Percentiles rank a stretch among this genome's conserved stretches.
Evolutionary conservation across 768 basidiomycete species (phyloP).

Genomic region (Tricholomella constricta): DNA sequence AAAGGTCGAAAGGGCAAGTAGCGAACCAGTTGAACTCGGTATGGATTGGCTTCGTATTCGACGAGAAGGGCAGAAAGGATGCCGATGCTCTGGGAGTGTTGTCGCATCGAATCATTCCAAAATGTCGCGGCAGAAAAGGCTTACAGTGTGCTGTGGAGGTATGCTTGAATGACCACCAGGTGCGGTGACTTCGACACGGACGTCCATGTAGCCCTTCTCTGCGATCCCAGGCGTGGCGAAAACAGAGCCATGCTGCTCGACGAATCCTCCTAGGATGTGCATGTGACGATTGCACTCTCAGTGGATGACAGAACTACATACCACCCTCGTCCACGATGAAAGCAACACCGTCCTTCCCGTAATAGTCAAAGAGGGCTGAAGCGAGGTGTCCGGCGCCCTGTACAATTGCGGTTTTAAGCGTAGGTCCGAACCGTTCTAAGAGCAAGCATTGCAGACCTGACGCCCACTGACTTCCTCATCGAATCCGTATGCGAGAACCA

Average conservation of each 20-base stretch:
- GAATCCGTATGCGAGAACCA: conserved; percentile 70
- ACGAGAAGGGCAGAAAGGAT: conserved; percentile 74
- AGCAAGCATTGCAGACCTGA: conserved; percentile 32
- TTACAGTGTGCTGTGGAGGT: conserved; percentile 78
- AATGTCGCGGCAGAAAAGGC: conserved; percentile 10
- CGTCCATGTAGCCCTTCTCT: conserved; percentile 74
- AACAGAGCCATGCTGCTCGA: conserved; percentile 50
- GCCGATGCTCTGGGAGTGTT: conserved; percentile 65
- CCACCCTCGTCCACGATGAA: conserved; percentile 90
- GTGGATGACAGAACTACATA: conserved; percentile 25
- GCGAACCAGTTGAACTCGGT: conserved; percentile 49
- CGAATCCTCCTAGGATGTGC: conserved; percentile 43
- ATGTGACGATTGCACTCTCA: background rate
- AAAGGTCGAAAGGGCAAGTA: background rate
- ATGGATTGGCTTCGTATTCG: conserved; percentile 68
- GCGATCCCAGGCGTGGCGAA: conserved; percentile 66
- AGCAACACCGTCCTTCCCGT: conserved; percentile 72
- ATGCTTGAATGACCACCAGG: conserved; percentile 87
- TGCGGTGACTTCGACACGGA: conserved; percentile 62
- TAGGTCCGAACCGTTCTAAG: background rate
- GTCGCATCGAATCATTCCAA: background rate
- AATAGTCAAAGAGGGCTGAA: conserved; percentile 35
- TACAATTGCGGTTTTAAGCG: background rate
- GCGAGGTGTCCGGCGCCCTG: background rate
- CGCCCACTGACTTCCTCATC: conserved; percentile 71